A percentile compares a stretch with the other conserved stretches of the same genome.
Evolutionary conservation across 2,329 filamentous ascomycete genomes (phyloP).

Genomic region (Neopestalotiopsis sp.): DNA sequence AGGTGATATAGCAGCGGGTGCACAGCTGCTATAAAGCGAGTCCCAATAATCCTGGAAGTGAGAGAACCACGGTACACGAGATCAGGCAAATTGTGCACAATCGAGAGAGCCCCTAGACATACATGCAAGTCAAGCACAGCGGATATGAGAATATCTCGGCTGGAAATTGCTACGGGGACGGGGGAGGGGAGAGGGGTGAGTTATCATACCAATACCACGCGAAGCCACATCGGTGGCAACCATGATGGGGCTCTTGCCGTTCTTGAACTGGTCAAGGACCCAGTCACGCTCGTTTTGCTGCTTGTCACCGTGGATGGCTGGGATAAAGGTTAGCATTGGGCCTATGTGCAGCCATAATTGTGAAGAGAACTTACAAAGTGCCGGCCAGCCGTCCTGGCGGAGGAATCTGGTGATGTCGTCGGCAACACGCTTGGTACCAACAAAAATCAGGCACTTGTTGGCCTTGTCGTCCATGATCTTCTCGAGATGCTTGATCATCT

Average conservation of each 20-base stretch:
- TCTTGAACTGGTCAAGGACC: slow-evolving; percentile 99
- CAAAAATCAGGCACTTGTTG: slow-evolving; percentile 97
- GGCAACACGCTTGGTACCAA: slow-evolving; percentile 90
- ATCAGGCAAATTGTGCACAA: slow-evolving; percentile 91
- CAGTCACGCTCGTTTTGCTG: slow-evolving; percentile 99
- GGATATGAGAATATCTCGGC: slow-evolving; percentile 52
- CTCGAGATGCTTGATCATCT: slow-evolving; percentile 97
- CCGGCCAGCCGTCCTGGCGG: slow-evolving; percentile 97
- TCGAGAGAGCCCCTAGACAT: slow-evolving; percentile 85
- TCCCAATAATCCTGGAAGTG: slow-evolving; percentile 83
- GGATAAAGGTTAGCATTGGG: slow-evolving; percentile 40
- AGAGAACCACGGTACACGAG: slow-evolving; percentile 82
- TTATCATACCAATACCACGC: slow-evolving; percentile 97
- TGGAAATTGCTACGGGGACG: slow-evolving; percentile 57
- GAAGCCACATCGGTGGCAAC: slow-evolving; percentile 99
- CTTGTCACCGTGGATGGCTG: slow-evolving; percentile 98
- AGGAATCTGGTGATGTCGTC: slow-evolving; percentile 98
- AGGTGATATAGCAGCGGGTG: slow-evolving; percentile 71
- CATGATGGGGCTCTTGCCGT: slow-evolving; percentile 99
- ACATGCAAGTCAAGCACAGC: slow-evolving; percentile 91
- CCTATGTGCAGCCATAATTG: slow-evolving; percentile 49
- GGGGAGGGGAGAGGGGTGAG: slow-evolving; percentile 56
- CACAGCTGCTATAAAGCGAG: slow-evolving; percentile 74
- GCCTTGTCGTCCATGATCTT: slow-evolving; percentile 96
- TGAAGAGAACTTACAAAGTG: slow-evolving; percentile 73